These are phyloP conservation scores for Cladorrhinum sp. DNA, from an alignment of 2,329 filamentous ascomycete species.

Conservation along the genomic window DNA sequence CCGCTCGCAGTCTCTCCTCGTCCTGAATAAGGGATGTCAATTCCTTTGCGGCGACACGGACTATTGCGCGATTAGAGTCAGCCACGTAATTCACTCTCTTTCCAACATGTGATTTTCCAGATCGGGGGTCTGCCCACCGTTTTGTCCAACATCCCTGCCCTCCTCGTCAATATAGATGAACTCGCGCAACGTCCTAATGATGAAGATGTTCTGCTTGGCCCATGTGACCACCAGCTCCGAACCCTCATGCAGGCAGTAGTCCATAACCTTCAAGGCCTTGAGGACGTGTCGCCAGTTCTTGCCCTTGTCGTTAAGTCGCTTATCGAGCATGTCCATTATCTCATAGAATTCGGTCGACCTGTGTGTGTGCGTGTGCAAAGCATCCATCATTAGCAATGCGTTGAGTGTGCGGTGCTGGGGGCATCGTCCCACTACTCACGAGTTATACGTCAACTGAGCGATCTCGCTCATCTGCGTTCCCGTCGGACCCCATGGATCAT, in stretches of 20 bases:
- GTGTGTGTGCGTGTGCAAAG: background rate
- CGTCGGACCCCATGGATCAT: conserved; percentile 97
- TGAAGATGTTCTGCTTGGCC: conserved; percentile 96
- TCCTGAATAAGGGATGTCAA: conserved; percentile 88
- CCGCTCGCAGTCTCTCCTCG: conserved; percentile 85
- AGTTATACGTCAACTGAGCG: conserved; percentile 95
- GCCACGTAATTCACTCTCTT: background rate
- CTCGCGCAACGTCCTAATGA: conserved; percentile 96
- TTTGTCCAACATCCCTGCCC: conserved; percentile 90
- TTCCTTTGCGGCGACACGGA: conserved; percentile 94
- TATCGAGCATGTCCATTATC: conserved; percentile 99
- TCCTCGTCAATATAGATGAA: conserved; percentile 97
- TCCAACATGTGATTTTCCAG: background rate
- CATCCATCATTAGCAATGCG: conserved; percentile 10
- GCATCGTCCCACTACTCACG: conserved; percentile 59
- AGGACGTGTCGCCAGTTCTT: conserved; percentile 99
- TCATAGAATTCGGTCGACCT: conserved; percentile 98
- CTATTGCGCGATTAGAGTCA: conserved; percentile 44
- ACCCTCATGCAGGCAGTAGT: conserved; percentile 96
- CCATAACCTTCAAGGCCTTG: conserved; percentile 94
- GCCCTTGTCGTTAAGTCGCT: conserved; percentile 96
- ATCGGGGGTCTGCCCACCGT: conserved; percentile 60
- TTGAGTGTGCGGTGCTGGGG: background rate
- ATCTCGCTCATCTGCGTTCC: conserved; percentile 99
- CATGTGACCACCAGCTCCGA: conserved; percentile 96